Evolutionary conservation across 2,329 filamentous ascomycete species (phyloP).

Genomic region (Didymella lethalis): DNA sequence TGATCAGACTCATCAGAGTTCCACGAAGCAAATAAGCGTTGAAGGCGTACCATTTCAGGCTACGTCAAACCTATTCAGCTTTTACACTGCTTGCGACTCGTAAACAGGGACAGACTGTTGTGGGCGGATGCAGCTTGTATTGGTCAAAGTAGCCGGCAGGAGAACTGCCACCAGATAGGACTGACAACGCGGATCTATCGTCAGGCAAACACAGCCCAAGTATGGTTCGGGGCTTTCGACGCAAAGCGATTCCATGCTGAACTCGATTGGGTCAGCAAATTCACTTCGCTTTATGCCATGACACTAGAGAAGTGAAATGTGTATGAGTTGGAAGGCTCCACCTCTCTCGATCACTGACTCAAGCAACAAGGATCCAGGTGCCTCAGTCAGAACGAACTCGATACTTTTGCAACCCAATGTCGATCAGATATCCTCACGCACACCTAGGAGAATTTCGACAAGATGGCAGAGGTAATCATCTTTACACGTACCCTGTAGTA

Average conservation of each 20-base stretch:
- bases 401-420: not conserved
- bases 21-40: not conserved
- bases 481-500: constrained; percentile 1
- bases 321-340: not conserved
- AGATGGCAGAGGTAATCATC: not conserved
- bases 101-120: too few relatives aligned
- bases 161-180: not conserved
- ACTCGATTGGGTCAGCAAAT: not conserved
- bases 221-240: not conserved
- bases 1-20: not conserved
- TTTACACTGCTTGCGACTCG: not conserved
- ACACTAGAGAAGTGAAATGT: not conserved
- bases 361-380: not conserved
- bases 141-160: not conserved
- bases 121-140: too few relatives aligned
- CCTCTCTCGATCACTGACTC: not conserved
- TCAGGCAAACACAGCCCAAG: not conserved
- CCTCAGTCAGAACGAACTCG: not conserved
- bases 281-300: not conserved
- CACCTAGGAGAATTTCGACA: not conserved
- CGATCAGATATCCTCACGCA: not conserved
- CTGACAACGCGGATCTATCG: not conserved
- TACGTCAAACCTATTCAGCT: not conserved
- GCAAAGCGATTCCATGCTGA: not conserved
- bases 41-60: not conserved